These are phyloP conservation scores for Metarhizium humberi DNA, from an alignment of 2,329 filamentous ascomycete species.

Conservation along the genomic window DNA sequence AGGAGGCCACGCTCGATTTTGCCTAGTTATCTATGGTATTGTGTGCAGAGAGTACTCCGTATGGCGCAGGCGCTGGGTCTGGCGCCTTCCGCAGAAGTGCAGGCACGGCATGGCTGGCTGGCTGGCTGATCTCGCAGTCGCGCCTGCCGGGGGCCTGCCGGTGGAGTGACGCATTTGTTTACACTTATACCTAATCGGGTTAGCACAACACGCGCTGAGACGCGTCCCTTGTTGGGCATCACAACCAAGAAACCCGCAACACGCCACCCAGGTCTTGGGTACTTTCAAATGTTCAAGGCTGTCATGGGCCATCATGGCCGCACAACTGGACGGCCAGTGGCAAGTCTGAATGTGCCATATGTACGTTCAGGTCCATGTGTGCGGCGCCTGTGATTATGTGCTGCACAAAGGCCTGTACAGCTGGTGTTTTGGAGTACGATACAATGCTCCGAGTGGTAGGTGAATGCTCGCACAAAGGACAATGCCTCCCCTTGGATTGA, in stretches of 20 bases:
- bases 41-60: too few relatives aligned
- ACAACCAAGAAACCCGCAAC: not conserved
- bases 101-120: not conserved
- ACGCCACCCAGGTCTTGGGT: not conserved
- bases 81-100: too few relatives aligned
- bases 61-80: too few relatives aligned
- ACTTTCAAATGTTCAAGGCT: too few relatives aligned
- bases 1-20: constrained; percentile 4
- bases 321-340: too few relatives aligned
- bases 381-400: too few relatives aligned
- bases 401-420: not conserved
- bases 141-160: constrained; percentile 9
- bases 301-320: too few relatives aligned
- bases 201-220: constrained; percentile 23
- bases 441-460: not conserved
- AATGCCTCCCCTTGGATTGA: not conserved
- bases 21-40: not conserved
- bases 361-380: too few relatives aligned
- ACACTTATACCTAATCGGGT: constrained; percentile 18
- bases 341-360: not conserved
- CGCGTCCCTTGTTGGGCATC: constrained; percentile 20
- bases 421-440: not conserved
- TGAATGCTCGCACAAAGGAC: not conserved
- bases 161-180: constrained; percentile 28
- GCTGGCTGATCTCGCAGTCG: constrained; percentile 5